Base-by-base conservation (phyloP, 2,329 filamentous ascomycete genomes). In the Epichloe scottii region DNA sequence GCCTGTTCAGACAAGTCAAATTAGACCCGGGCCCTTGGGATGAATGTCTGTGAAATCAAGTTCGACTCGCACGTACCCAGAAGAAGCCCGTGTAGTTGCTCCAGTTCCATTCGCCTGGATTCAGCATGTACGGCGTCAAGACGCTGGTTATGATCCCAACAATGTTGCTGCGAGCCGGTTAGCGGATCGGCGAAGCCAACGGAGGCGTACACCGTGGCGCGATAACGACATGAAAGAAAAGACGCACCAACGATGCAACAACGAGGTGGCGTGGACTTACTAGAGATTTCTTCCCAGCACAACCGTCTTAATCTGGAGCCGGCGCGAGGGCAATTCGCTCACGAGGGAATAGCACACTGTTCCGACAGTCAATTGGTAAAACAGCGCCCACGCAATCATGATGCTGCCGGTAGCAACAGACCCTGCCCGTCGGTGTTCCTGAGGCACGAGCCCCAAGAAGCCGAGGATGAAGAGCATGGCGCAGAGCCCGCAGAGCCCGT, bases 291-390 rank as follows among this genome's bases (percentile, higher is more conserved):
- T 84, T 1, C 86, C 89, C 2, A 95, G 77, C 1, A 93, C 89
- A 21, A 95, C 85, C 0, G 90, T 95, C 73, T 95, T 95, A 71
- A 94, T 90, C 62, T 90, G 85, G 35, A 96, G 75, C 2, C 89
- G 79, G 14, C 87, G 80, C 0, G 88, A 89, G 0, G 88, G 89
- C 21, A 95, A 69, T 65, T 95, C 89, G 1, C 86, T 81, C 4
- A 95, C 89, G 11, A 95, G 78, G 0, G 88, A 93, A 69, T 94
- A 95, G 67, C 85, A 89, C 7, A 95, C 88, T 0, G 89, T 93
- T 39, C 89, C 89, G 46, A 95, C 89, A 0, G 87, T 87, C 46
- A 91, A 74, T 64, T 95, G 88, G 69, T 95, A 95, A 60, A 84
- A 79, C 44, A 93, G 71, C 1, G 89, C 84, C 85, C 85, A 93